These are phyloP conservation scores for Trichosporon coremiiforme DNA, from an alignment of 1,284 basidiomycete genomes.

Conservation along the genomic window DNA sequence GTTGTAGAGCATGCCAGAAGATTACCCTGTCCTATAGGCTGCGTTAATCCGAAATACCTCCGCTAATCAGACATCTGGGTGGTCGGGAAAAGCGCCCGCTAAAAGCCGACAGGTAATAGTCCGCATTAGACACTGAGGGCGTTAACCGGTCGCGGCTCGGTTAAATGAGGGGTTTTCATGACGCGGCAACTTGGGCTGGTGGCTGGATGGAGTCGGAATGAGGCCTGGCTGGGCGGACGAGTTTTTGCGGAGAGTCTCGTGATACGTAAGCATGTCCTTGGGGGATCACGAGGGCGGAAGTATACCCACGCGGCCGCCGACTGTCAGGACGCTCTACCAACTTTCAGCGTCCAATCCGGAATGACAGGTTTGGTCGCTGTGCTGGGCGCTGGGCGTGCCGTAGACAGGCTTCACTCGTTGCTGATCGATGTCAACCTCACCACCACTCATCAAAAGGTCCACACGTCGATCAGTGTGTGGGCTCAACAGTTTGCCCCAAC, in stretches of 20 bases:
- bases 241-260: not conserved
- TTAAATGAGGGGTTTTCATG: conserved; percentile 4
- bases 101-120: conserved; percentile 1
- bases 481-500: no score
- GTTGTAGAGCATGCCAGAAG: conserved; percentile 11
- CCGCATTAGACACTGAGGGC: not conserved
- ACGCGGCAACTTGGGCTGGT: not conserved
- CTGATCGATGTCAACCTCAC: no score
- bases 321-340: not conserved
- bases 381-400: no score
- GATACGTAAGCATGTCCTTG: not conserved
- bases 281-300: not conserved
- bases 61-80: not conserved
- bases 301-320: not conserved
- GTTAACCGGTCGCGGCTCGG: conserved; percentile 4
- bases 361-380: not conserved
- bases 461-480: no score
- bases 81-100: conserved; percentile 9
- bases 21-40: not conserved
- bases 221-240: not conserved
- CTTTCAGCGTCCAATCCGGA: not conserved
- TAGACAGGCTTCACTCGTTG: no score
- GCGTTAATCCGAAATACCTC: conserved; percentile 10
- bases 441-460: no score
- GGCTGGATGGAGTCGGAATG: not conserved